These are phyloP conservation scores for Phytophthora pini DNA, from an alignment of 352 stramenopile genomes.

Conservation along the genomic window DNA sequence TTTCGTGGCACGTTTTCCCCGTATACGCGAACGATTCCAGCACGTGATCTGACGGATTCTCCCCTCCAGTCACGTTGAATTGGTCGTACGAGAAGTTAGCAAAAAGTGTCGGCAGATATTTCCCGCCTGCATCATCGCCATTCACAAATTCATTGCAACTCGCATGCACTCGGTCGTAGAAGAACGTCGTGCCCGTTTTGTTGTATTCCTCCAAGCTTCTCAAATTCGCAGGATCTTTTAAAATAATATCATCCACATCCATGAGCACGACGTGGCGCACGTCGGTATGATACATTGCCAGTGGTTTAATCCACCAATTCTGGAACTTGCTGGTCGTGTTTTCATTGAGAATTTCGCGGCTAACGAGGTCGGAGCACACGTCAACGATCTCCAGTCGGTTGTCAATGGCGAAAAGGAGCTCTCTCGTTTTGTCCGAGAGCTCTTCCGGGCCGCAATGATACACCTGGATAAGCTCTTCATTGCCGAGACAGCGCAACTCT, in stretches of 20 bases:
- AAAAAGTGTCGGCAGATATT: constrained; percentile 46
- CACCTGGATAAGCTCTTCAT: constrained; percentile 37
- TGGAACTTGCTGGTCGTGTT: constrained; percentile 41
- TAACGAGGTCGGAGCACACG: constrained; percentile 50
- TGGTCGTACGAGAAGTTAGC: constrained; percentile 49
- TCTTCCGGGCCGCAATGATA: constrained; percentile 40
- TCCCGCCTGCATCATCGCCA: constrained; percentile 21
- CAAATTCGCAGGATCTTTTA: constrained; percentile 37
- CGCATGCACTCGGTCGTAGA: constrained; percentile 35
- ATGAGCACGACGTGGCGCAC: constrained; percentile 25
- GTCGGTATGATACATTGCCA: constrained; percentile 30
- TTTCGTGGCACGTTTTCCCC: constrained; percentile 56
- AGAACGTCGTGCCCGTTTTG: constrained; percentile 52
- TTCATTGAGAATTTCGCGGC: constrained; percentile 16
- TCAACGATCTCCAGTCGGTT: constrained; percentile 61
- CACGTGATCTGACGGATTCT: constrained; percentile 38
- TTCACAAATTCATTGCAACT: constrained; percentile 54
- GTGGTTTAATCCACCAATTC: constrained; percentile 50
- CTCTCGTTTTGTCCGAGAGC: constrained; percentile 38
- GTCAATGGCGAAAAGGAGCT: constrained; percentile 49
- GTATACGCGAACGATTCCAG: constrained; percentile 47
- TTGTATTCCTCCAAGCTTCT: constrained; percentile 46
- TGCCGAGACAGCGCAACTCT: constrained; percentile 47
- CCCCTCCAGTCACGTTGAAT: constrained; percentile 36
- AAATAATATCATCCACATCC: constrained; percentile 27